Evolutionary conservation across 495 filamentous ascomycete genomes (phyloP), one percentile per base, ranked within the genome.

Genomic region (Hyaloscypha bicolor): DNA sequence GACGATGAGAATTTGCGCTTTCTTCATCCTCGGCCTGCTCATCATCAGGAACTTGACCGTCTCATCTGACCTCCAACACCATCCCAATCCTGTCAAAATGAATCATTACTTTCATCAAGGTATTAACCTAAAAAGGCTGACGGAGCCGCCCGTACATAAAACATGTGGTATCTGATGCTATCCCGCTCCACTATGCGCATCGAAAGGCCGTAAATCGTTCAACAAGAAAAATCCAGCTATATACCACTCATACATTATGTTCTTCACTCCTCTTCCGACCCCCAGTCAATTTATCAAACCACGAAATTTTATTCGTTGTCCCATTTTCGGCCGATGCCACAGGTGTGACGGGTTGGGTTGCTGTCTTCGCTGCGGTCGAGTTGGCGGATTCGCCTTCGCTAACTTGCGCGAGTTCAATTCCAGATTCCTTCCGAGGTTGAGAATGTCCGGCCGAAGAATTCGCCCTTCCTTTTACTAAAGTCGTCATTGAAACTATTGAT

Each of bases 1-100:
- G 91, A 81, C 90, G 3, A 86, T 93, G 78, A 86, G 91, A 9
- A 82, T 81, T 42, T 76, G 81, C 42, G 90, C 86, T 8, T 92
- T 93, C 67, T 65, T 93, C 45, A 86, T 93, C 63, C 81, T 92
- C 0, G 76, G 70, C 22, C 75, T 92, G 14, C 82, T 91, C 57
- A 69, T 79, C 60, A 78, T 91, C 65, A 79, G 83, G 33, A 90
- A 86, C 71, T 52, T 89, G 9, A 87, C 88, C 0, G 76, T 93
- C 37, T 83, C 79, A 59, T 87, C 87, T 9, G 82, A 89, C 16
- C 75, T 92, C 9, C 82, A 82, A 12, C 88, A 86, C 5, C 75
- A 72, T 11, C 81, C 78, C 32, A 83, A 80, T 55, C 79, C 81
- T 0, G 78, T 90, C 62, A 67, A 74, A 25, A 25, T 25, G 25